Evolutionary conservation across 1,284 basidiomycete species (phyloP), one percentile per base, ranked within the genome.

Genomic region (Boletus albobrunnescens): DNA sequence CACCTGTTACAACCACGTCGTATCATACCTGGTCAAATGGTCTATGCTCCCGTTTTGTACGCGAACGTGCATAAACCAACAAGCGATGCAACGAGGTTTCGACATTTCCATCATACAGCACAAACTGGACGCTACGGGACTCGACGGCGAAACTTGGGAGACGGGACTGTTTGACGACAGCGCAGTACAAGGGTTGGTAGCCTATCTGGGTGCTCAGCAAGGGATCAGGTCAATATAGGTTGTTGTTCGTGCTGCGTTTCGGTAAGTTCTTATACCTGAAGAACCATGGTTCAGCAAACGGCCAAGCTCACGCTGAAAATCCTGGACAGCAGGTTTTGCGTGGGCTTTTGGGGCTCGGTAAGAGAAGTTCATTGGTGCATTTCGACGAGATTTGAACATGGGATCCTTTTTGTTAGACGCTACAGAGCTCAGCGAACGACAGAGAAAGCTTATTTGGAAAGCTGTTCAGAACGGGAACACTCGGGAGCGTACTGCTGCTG

Each of bases 21-120:
- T 23, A 64, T 63, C 30, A 60, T 63, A 40, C 63, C 61, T 1
- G 61, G 63, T 16, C 61, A 67, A 43, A 63, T 59, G 28, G 36
- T 65, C 2, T 65, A 63, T 14, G 65, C 58, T 13, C 66, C 61
- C 0, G 41, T 63, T 35, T 27, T 67, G 14, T 66, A 52, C 44
- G 56, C 53, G 6, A 63, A 57, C 3, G 39, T 44, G 4, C 67
- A 63, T 32, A 46, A 43, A 20, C 65, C 63, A 13, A 37, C n/a
- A 12, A 10, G 64, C 62, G 8, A 53, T 50, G 4, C 33, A 61
- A 2, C 61, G 59, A 40, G 63, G 56, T 17, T 65, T 61, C 12
- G 51, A 61, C 5, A 56, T 64, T 32, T 49, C 60, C 1, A 36
- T 53, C 22, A 16, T 50, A 12, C 56, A 51, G 10, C 5, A 19